Percentiles rank a stretch among this genome's conserved stretches.
These are phyloP conservation scores for Auxenochlorella pyrenoidosa DNA, from an alignment of 139 green algal genomes.

Conservation along the genomic window DNA sequence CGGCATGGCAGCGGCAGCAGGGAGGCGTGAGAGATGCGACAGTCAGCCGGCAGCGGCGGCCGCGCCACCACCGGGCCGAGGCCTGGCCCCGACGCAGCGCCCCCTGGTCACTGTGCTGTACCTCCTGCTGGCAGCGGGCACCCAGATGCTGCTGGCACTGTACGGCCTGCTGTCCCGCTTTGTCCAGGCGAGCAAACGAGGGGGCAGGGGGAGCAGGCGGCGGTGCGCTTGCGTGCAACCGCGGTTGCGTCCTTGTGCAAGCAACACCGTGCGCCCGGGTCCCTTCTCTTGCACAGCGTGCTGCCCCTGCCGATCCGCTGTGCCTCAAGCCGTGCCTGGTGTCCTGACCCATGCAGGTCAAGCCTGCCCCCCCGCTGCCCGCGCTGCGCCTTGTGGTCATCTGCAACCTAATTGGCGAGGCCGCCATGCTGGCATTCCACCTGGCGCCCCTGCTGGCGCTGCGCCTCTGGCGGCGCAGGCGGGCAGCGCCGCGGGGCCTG, in stretches of 20 bases:
- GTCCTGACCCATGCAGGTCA: background rate
- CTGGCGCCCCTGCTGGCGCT: background rate
- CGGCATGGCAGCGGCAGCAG: too few relatives aligned
- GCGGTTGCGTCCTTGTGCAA: too few relatives aligned
- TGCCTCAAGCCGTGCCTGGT: too few relatives aligned
- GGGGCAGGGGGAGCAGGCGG: too few relatives aligned
- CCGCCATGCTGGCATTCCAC: constrained; percentile 8
- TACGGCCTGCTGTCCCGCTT: constrained; percentile 27
- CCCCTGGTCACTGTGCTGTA: background rate
- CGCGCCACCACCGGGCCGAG: too few relatives aligned
- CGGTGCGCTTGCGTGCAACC: too few relatives aligned
- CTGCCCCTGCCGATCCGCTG: too few relatives aligned
- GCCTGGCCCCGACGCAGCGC: background rate
- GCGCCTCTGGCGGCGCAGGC: background rate
- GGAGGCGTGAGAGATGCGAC: too few relatives aligned
- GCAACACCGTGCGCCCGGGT: too few relatives aligned
- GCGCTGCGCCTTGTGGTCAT: constrained; percentile 27
- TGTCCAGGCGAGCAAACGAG: background rate
- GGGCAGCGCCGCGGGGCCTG: background rate
- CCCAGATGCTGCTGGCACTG: constrained; percentile 12
- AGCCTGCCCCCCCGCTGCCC: background rate
- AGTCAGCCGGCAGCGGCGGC: too few relatives aligned
- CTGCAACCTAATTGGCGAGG: constrained; percentile 26
- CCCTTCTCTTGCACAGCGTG: too few relatives aligned
- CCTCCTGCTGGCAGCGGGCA: background rate